Base-by-base conservation (phyloP, 257 asterid species). In the Ilex asprella region DNA sequence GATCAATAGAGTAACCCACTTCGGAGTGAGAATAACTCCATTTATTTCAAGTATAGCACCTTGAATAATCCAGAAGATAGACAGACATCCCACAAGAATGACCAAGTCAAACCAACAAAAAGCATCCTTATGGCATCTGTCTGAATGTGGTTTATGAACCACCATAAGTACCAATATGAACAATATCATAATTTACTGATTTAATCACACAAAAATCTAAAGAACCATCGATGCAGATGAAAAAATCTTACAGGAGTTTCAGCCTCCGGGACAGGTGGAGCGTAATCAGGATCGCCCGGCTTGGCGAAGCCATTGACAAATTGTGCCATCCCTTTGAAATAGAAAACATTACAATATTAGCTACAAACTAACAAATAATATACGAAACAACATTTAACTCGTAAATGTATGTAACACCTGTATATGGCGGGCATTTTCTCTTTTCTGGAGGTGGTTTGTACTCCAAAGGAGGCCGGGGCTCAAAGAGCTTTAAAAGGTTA, bases 381-480 rank as follows among this genome's bases (percentile, higher is more conserved):
- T 16, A 39, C 59, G 12, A 15, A 8, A 53, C 10, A 16, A 53
- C 7, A 21, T 53, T 53, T 3, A 21, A 53, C n/a, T 53, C 7
- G 11, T 2, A 6, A 53, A 53, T 15, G 55, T 11, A 50, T 10
- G 5, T 16, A 54, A 47, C 12, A 92, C 97, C 99, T 66, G 88
- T 67, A 79, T 93, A 93, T 10, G 91, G 79, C 31, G 86, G 97
- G 63, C 90, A 89, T 71, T 89, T 93, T 73, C 94, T 87, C 94
- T 89, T 93, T 76, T 93, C 99, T 0, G 91, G 93, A 60, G 94
- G 96, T 47, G 88, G 92, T 76, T 89, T 93, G 74, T 67, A 93
- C 59, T 93, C 99, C 87, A 93, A 80, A 59, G 99, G 97, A 8
- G 86, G 96, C 39, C 99, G 96, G 2, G 99, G 91, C 78, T 93